phyloP scores from a whole-genome alignment of 768 basidiomycete genomes.

The Pulveroboletus sp. region DNA sequence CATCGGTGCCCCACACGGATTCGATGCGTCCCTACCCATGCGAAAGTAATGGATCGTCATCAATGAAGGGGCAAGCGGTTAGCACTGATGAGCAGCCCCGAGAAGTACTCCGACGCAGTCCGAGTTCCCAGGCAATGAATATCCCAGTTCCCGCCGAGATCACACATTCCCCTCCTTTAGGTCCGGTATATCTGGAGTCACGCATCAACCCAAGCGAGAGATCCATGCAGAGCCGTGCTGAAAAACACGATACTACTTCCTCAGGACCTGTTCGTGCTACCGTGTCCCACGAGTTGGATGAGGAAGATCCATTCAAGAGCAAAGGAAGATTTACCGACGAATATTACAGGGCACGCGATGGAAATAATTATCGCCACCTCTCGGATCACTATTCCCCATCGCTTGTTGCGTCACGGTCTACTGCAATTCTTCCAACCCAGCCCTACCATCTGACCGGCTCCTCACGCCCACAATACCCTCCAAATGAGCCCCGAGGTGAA shows the following conservation, averaged over 20 bases:
- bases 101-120: neutral
- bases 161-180: slow-evolving; percentile 7
- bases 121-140: slow-evolving; percentile 10
- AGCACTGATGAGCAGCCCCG: neutral
- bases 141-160: slow-evolving; percentile 1
- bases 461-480: slow-evolving; percentile 4
- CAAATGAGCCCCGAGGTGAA: slow-evolving; percentile 15
- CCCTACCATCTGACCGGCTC: slow-evolving; percentile 1
- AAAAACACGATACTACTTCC: slow-evolving; percentile 1
- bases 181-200: slow-evolving; percentile 5
- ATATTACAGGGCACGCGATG: slow-evolving; percentile 2
- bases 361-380: neutral
- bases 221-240: neutral
- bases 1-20: neutral
- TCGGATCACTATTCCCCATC: slow-evolving; percentile 13
- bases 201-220: neutral
- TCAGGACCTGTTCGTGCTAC: slow-evolving; percentile 7
- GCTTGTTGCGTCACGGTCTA: neutral
- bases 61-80: neutral
- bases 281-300: slow-evolving; percentile 1
- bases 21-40: neutral
- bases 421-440: slow-evolving; percentile 3
- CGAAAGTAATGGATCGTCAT: neutral
- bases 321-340: slow-evolving; percentile 10
- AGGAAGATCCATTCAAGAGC: slow-evolving; percentile 9